Evolutionary conservation across 2,329 filamentous ascomycete species (phyloP).

Genomic region (Sporothrix phasma): DNA sequence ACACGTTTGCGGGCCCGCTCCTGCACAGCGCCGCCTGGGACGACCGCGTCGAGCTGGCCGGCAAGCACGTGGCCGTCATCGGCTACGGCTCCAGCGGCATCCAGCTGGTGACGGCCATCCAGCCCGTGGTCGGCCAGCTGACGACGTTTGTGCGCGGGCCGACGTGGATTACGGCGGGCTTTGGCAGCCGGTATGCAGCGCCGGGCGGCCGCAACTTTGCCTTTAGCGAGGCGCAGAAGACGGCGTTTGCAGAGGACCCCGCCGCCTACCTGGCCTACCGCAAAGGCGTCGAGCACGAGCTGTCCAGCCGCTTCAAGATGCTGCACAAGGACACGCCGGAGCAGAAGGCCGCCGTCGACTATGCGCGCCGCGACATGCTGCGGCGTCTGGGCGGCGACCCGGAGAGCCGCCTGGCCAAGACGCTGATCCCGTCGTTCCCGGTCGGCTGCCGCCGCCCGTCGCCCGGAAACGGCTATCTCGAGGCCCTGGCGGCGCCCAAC

Average conservation of each 20-base stretch:
- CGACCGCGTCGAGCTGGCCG: slow-evolving; percentile 18
- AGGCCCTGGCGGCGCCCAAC: slow-evolving; percentile 34
- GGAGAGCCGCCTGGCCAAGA: slow-evolving; percentile 9
- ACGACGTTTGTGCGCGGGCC: slow-evolving; percentile 11
- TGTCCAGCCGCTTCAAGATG: slow-evolving; percentile 16
- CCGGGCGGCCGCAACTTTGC: slow-evolving; percentile 26
- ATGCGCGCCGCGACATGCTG: slow-evolving; percentile 13
- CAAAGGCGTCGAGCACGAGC: slow-evolving; percentile 19
- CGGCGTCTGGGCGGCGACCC: slow-evolving; percentile 14
- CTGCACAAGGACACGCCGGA: slow-evolving; percentile 14
- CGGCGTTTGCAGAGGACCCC: slow-evolving; percentile 15
- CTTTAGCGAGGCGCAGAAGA: slow-evolving; percentile 13
- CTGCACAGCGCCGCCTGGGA: slow-evolving; percentile 19
- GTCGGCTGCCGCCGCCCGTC: slow-evolving; percentile 35
- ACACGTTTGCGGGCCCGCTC: slow-evolving; percentile 14
- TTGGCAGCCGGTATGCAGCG: slow-evolving; percentile 44
- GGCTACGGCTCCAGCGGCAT: slow-evolving; percentile 16
- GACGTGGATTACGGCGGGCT: slow-evolving; percentile 53
- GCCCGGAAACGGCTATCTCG: slow-evolving; percentile 34
- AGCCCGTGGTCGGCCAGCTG: slow-evolving; percentile 28
- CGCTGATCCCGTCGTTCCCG: slow-evolving; percentile 19
- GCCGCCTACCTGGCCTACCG: slow-evolving; percentile 14
- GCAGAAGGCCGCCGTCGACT: slow-evolving; percentile 11
- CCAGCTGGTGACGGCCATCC: slow-evolving; percentile 25
- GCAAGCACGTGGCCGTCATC: slow-evolving; percentile 16